Evolutionary conservation across 2,329 filamentous ascomycete genomes (phyloP), one percentile per base, ranked within the genome.

Genomic region (Pestalotiopsis sp.): DNA sequence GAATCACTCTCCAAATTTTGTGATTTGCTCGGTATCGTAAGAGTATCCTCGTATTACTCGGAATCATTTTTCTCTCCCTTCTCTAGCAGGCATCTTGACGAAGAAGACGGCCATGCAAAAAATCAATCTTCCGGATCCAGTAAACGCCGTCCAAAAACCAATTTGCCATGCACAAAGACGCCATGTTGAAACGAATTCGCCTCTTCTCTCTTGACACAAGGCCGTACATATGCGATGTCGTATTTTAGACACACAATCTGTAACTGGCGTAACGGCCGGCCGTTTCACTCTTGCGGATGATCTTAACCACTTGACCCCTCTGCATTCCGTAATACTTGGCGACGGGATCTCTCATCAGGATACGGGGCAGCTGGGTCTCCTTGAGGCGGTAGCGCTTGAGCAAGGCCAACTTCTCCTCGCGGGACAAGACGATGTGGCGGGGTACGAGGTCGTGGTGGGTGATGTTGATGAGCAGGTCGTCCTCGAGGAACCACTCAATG

Each of bases 251-350:
- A 73, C 88, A 91, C 67, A 91, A 78, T 75, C 95, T 87, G 82
- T 99, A 99, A 88, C 94, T 97, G 63, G 96, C 96, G 82, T 99
- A 99, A 66, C 96, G 88, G 70, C 96, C 96, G 14, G 96, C 96
- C 68, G 96, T 99, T 86, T 98, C 96, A 78, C 92, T 95, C 80
- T 92, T 95, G 73, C 96, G 88, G 76, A 99, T 98, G 76, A 99
- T 99, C 89, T 99, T 99, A 77, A 99, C 96, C 3, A 99, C 95
- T 82, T 98, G 93, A 3, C 95, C 94, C 78, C 95, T 88, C 84
- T 93, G 92, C 79, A 99, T 84, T 13, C 96, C 96, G 67, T 98
- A 84, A 80, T 98, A 99, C 76, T 92, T 91, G 31, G 96, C 93
- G 66, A 99, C 94, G 3, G 96, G 96, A 80, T 99, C 96, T 74